Base-by-base conservation (phyloP, 2,329 filamentous ascomycete species). In the Mycocentrospora acerina region DNA sequence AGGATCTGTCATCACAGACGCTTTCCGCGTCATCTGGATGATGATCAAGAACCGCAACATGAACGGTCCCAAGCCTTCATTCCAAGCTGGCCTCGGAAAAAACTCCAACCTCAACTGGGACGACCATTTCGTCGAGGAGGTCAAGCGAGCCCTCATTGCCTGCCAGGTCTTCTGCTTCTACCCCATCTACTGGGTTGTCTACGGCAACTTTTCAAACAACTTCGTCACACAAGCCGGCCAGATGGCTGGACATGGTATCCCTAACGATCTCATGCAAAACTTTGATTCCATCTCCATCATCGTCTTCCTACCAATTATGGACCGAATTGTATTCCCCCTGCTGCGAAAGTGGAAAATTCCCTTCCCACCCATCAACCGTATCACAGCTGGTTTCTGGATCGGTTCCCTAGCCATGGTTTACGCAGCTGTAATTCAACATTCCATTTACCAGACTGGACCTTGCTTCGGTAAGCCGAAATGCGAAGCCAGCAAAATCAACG, bases 111-210 rank as follows among this genome's bases (percentile, higher is more conserved):
- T 65, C 8, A 64, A 80, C 17, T 88, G 84, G 82, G 78, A 85
- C 42, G 83, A 87, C 56, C 77, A 81, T 57, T 88, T 88, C 51
- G 74, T 88, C 37, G 83, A 86, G 2, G 85, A 88, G 58, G 72
- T 88, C 37, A 85, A 85, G 73, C 81, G 84, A 51, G 77, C 77
- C 2, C 67, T 82, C 4, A 60, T 73, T 63, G 85, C 84, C 24
- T 88, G 84, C 75, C 78, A 83, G 57, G 83, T 88, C 40, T 87
- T 88, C 46, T 47, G 50, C 32, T 73, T 71, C 48, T 73, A 71
- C 42, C 71, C 71, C 2, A 60, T 74, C 43, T 73, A 71, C 62
- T 73, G 71, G 71, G 66, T 73, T 6, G 66, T 70, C 10, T 73
- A 67, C 37, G 56, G 59, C 9, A 61, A 68, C 25, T 67, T 68